A percentile compares a stretch with the other conserved stretches of the same genome.
Evolutionary conservation across 1,139 yeast genomes (phyloP).

Genomic region (Diutina mesorugosa): DNA sequence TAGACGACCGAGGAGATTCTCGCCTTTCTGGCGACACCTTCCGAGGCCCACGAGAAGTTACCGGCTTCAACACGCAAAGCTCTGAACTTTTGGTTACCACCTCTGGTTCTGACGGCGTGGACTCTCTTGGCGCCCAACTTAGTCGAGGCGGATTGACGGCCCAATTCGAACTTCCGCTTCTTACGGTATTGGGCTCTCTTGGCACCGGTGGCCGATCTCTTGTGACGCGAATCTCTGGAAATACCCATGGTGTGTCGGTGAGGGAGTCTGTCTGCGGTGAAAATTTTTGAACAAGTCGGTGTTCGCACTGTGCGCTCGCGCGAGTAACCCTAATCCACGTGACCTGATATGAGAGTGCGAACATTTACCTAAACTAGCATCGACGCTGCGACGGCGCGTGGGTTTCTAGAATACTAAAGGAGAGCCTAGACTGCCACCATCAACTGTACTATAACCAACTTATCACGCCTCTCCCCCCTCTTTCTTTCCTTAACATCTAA

Average conservation of each 20-base stretch:
- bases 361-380: too few relatives aligned
- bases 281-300: not conserved
- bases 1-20: constrained; percentile 95
- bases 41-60: constrained; percentile 99
- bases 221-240: constrained; percentile 99
- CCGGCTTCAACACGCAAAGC: constrained; percentile 99
- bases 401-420: too few relatives aligned
- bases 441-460: too few relatives aligned
- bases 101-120: constrained; percentile 98
- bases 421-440: too few relatives aligned
- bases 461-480: too few relatives aligned
- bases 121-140: constrained; percentile 98
- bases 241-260: constrained; percentile 62
- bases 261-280: not conserved
- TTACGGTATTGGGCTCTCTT: constrained; percentile 99
- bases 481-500: too few relatives aligned
- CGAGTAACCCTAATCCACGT: not conserved
- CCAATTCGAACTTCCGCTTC: constrained; percentile 99
- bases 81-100: constrained; percentile 99
- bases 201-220: constrained; percentile 99
- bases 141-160: constrained; percentile 99
- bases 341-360: not conserved
- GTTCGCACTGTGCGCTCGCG: not conserved
- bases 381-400: too few relatives aligned
- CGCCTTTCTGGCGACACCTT: constrained; percentile 97